Evolutionary conservation across 306 rosid species (phyloP), one percentile per base, ranked within the genome.

Genomic region (Vigna radiata): DNA sequence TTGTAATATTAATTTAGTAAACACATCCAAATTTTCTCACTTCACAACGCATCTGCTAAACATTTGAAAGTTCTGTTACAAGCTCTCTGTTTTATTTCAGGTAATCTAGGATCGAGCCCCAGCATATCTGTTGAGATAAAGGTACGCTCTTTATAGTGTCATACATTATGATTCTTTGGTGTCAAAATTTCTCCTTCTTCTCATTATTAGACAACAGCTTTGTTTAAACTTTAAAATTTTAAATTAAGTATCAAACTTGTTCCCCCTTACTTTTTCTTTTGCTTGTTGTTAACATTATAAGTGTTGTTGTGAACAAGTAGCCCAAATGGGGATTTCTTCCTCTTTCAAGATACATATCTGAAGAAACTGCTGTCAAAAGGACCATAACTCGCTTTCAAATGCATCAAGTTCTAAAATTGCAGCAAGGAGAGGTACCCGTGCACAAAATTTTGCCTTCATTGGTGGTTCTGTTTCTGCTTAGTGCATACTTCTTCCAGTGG

Each of bases 261-360:
- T 79, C 56, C 75, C 29, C 50, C 41, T 17, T 33, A 9, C 52
- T 53, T 29, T 50, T 16, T 60, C 54, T 63, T 23, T 74, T 33
- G 46, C 62, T 50, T 68, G 69, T 60, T 69, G 4, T n/a, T 50
- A 50, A 70, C 80, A 48, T 73, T 72, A 78, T 55, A 69, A 59
- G 15, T 65, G 3, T 79, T 70, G n/a, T 77, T 81, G 43, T 27
- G 21, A 46, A 76, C 85, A 82, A 70, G 66, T 76, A 96, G 98
- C 96, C 99, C 68, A 96, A 92, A 83, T 92, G 99, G 29, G 99
- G 99, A 82, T 92, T 92, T 78, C 88, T 93, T 72, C 97, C 99
- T n/a, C 61, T 74, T 75, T 89, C 99, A 79, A 89, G 83, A 75
- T 91, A 87, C 79, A 89, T 96, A 81, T 83, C 85, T 15, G 94